Percentiles rank a stretch among this genome's conserved stretches.
phyloP scores from a whole-genome alignment of 257 asterid genomes.

The Primulina tabacum region DNA sequence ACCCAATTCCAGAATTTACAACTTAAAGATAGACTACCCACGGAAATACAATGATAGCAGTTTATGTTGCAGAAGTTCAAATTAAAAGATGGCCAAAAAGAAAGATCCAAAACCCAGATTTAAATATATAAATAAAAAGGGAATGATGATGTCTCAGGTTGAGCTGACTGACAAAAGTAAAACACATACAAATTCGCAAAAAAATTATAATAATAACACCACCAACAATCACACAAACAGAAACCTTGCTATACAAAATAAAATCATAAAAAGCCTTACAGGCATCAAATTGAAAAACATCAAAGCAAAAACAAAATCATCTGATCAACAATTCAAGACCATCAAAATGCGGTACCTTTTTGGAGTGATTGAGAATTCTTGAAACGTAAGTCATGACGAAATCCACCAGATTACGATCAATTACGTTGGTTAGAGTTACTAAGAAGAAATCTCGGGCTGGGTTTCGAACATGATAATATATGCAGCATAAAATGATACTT shows the following conservation, averaged over 20 bases:
- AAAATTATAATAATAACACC: too few relatives aligned
- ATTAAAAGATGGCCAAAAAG: background rate
- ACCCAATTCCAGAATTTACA: background rate
- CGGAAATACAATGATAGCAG: background rate
- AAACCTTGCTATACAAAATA: background rate
- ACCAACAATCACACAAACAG: background rate
- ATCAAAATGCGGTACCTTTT: background rate
- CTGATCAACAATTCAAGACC: background rate
- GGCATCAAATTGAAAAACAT: background rate
- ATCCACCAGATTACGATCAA: background rate
- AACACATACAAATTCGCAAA: background rate
- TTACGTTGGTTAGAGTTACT: background rate
- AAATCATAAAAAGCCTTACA: background rate
- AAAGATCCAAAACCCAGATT: background rate
- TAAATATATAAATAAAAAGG: too few relatives aligned
- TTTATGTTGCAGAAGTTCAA: background rate
- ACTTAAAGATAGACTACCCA: background rate
- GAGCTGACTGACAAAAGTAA: background rate
- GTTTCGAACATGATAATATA: background rate
- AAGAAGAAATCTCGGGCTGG: background rate
- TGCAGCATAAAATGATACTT: too few relatives aligned
- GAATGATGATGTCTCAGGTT: background rate
- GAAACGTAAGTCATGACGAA: background rate
- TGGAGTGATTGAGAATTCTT: background rate
- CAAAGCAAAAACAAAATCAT: too few relatives aligned